Evolutionary conservation across 2,329 filamentous ascomycete genomes (phyloP).

Genomic region (Aspergillus brunneoviolaceus): DNA sequence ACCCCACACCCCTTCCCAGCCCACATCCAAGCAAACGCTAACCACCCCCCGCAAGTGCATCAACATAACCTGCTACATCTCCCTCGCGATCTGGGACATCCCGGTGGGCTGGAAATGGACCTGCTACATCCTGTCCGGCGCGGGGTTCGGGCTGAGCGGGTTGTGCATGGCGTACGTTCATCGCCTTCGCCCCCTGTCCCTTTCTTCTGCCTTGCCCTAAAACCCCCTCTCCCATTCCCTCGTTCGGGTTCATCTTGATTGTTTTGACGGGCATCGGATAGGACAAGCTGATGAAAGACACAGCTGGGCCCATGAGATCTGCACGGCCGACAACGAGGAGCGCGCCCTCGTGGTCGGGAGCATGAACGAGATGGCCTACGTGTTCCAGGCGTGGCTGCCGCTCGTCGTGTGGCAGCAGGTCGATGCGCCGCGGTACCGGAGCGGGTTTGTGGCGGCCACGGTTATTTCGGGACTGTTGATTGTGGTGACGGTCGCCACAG

Average conservation of each 20-base stretch:
- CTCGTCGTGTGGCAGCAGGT: slow-evolving; percentile 65
- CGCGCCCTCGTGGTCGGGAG: slow-evolving; percentile 62
- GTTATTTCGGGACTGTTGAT: slow-evolving; percentile 54
- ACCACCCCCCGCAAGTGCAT: slow-evolving; percentile 20
- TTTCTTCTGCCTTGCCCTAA: background rate
- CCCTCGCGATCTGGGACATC: slow-evolving; percentile 52
- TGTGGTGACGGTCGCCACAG: slow-evolving; percentile 37
- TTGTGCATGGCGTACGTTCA: slow-evolving; percentile 51
- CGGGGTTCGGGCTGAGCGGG: slow-evolving; percentile 49
- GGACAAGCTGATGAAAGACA: background rate
- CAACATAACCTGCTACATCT: slow-evolving; percentile 47
- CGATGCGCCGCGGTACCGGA: slow-evolving; percentile 59
- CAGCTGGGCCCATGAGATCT: slow-evolving; percentile 57
- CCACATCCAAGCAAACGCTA: no score
- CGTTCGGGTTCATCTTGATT: no score
- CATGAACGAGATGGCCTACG: slow-evolving; percentile 71
- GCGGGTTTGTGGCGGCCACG: slow-evolving; percentile 60
- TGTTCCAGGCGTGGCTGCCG: slow-evolving; percentile 69
- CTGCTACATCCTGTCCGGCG: slow-evolving; percentile 58
- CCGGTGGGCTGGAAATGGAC: slow-evolving; percentile 61
- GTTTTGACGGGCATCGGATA: background rate
- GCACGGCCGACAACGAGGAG: slow-evolving; percentile 61
- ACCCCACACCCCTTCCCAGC: no score
- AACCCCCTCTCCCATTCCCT: no score
- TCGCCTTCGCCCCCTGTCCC: no score